A percentile compares a stretch with the other conserved stretches of the same genome.
These are phyloP conservation scores for Leptoxyphium fumago DNA, from an alignment of 2,329 filamentous ascomycete species.

Conservation along the genomic window DNA sequence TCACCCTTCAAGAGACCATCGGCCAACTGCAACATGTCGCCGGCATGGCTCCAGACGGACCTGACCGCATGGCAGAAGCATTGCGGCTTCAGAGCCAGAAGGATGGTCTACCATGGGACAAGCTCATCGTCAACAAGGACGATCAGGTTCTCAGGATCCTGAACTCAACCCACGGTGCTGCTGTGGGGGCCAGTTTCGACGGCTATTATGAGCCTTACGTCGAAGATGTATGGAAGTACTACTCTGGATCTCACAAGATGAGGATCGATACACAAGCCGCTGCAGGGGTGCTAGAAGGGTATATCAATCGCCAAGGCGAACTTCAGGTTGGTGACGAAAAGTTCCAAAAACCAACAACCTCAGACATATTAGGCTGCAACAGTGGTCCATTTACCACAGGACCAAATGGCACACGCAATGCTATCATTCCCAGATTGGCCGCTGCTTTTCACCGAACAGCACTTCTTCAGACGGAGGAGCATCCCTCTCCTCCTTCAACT, in stretches of 20 bases:
- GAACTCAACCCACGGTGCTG: slow-evolving; percentile 32
- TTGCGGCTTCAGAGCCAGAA: slow-evolving; percentile 39
- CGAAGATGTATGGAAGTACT: slow-evolving; percentile 38
- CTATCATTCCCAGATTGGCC: slow-evolving; percentile 59
- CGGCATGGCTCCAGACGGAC: slow-evolving; percentile 45
- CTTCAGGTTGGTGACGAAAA: slow-evolving; percentile 32
- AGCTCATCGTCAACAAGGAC: slow-evolving; percentile 35
- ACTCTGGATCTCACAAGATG: slow-evolving; percentile 29
- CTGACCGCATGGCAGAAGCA: slow-evolving; percentile 40
- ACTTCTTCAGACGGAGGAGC: slow-evolving; percentile 34
- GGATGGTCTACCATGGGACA: slow-evolving; percentile 50
- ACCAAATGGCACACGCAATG: slow-evolving; percentile 31
- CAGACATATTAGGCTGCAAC: slow-evolving; percentile 55
- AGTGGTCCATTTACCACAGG: slow-evolving; percentile 45
- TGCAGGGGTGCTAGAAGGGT: slow-evolving; percentile 38
- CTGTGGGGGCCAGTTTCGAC: slow-evolving; percentile 34
- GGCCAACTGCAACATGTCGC: slow-evolving; percentile 34
- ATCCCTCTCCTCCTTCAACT: slow-evolving; percentile 22
- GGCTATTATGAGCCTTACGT: slow-evolving; percentile 41
- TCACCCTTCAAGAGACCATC: slow-evolving; percentile 22
- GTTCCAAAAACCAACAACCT: slow-evolving; percentile 44
- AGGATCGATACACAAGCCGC: slow-evolving; percentile 51
- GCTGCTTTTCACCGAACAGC: slow-evolving; percentile 68
- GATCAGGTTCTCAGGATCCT: slow-evolving; percentile 28
- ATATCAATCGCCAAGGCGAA: slow-evolving; percentile 25